Conservation (phyloP, 208 protist species). For the Naegleria fowleri region DNA sequence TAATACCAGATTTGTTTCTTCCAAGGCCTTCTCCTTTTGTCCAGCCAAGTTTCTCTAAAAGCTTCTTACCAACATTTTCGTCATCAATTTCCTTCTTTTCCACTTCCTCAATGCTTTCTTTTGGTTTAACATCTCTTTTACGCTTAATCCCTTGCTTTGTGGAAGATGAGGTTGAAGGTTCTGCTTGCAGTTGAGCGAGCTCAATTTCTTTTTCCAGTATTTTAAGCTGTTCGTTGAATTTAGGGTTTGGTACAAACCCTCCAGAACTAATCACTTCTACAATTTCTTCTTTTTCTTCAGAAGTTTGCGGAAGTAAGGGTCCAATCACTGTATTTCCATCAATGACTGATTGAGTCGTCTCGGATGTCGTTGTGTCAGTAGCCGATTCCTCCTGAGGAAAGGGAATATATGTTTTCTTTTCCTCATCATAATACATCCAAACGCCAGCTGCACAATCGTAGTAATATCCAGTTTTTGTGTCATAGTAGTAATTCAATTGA, state of each 20-base stretch:
- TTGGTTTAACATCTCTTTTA: background rate
- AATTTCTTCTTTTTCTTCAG: background rate
- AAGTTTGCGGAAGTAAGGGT: background rate
- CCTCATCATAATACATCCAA: constrained; percentile 18
- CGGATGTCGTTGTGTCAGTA: background rate
- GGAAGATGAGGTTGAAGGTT: background rate
- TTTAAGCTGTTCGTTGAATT: background rate
- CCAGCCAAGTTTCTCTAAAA: constrained; percentile 14
- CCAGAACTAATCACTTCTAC: background rate
- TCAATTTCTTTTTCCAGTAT: background rate
- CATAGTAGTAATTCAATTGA: background rate
- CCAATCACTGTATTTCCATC: background rate
- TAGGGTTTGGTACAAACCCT: background rate
- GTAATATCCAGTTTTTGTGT: background rate
- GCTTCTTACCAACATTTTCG: constrained; percentile 23
- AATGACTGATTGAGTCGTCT: background rate
- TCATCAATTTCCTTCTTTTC: background rate
- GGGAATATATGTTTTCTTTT: background rate
- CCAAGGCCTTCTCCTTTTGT: constrained; percentile 24
- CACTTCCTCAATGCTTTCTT: background rate
- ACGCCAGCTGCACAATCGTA: background rate
- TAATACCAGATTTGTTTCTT: constrained; percentile 8
- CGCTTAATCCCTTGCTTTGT: background rate
- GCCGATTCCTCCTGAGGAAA: background rate
- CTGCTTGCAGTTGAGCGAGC: background rate